Conservation (phyloP, 2,329 filamentous ascomycete species). For the Diplodia scrobiculata region DNA sequence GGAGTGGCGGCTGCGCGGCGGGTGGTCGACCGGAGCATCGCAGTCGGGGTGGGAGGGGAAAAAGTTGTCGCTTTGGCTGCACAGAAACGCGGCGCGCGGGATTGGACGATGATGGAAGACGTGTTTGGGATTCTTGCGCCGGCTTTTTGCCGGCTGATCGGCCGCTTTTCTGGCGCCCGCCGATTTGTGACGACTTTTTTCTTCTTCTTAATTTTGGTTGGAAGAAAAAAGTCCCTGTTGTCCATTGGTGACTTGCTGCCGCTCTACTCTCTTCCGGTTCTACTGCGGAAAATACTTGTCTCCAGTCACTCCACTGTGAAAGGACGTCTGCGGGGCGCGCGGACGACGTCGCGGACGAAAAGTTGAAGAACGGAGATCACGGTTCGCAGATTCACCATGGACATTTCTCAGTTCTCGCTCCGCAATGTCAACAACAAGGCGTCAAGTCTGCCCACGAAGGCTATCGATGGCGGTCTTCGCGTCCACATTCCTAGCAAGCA, state of each 20-base stretch:
- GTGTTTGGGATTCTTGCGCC: background rate
- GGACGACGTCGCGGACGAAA: background rate
- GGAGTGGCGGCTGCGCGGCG: background rate
- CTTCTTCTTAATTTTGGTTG: background rate
- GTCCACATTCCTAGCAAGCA: constrained; percentile 60
- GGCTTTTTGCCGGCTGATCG: background rate
- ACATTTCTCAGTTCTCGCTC: constrained; percentile 21
- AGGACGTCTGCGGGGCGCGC: background rate
- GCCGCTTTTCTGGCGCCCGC: background rate
- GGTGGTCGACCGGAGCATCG: constrained; percentile 2
- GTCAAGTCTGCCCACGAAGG: constrained; percentile 50
- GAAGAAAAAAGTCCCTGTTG: constrained; percentile 11
- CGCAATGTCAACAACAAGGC: constrained; percentile 49
- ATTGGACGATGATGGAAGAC: background rate
- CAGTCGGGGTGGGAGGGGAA: background rate
- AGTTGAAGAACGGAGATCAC: background rate
- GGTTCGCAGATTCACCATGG: background rate
- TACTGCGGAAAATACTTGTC: background rate
- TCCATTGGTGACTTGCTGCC: background rate
- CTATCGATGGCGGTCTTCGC: constrained; percentile 61
- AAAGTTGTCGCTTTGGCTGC: background rate
- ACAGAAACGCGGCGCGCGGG: too few species aligned
- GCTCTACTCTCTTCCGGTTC: background rate
- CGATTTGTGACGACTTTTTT: background rate
- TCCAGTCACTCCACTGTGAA: background rate